These are phyloP conservation scores for Gossypium laxum DNA, from an alignment of 441 rosid genomes.

Conservation along the genomic window DNA sequence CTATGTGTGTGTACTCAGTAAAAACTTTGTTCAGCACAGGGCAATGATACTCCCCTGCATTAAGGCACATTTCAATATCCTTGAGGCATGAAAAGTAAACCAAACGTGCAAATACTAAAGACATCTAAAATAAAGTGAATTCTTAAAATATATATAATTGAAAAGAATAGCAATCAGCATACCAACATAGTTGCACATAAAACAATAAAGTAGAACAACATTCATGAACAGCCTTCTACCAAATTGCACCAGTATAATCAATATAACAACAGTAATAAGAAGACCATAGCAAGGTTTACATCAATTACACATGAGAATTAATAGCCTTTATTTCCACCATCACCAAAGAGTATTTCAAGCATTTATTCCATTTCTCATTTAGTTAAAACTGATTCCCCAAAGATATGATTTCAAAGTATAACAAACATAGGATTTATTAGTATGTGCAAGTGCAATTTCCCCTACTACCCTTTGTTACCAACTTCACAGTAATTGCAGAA, in stretches of 20 bases:
- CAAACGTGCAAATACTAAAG: background rate
- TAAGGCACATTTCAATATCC: background rate
- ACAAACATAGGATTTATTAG: background rate
- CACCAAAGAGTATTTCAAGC: background rate
- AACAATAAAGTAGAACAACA: background rate
- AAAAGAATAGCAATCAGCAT: background rate
- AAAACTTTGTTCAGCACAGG: constrained; percentile 87
- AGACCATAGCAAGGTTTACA: constrained; percentile 12
- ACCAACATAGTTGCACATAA: background rate
- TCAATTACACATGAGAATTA: background rate
- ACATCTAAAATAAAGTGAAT: background rate
- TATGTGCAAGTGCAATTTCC: background rate
- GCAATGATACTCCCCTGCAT: constrained; percentile 75
- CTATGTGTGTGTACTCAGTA: constrained; percentile 78
- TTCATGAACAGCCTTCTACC: background rate
- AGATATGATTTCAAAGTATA: background rate
- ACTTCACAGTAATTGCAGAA: background rate
- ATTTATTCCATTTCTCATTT: background rate
- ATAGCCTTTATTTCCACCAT: background rate
- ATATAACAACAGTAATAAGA: background rate
- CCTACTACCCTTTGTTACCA: background rate
- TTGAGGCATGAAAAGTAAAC: constrained; percentile 5
- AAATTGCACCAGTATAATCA: background rate
- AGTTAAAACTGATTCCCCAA: background rate
- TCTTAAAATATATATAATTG: background rate